Percentiles rank a stretch among this genome's conserved stretches.
phyloP scores from a whole-genome alignment of 2,329 filamentous ascomycete species.

The Trichoderma brevicompactum region DNA sequence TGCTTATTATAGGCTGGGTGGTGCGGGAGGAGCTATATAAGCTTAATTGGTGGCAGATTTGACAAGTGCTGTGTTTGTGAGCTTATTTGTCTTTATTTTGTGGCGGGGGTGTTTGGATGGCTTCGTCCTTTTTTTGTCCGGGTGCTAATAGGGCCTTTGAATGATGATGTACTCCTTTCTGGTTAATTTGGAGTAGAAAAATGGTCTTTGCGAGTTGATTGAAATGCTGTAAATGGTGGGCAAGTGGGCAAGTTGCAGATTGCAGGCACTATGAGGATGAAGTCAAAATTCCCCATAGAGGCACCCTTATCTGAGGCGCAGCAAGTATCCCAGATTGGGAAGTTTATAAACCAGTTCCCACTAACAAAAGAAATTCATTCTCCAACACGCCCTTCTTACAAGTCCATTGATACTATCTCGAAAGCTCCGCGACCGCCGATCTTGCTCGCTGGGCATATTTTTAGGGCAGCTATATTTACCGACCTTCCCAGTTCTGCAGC shows the following conservation, averaged over 20 bases:
- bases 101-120: neutral
- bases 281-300: neutral
- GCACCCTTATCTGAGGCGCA: neutral
- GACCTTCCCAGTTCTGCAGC: conserved; percentile 10
- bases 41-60: conserved; percentile 4
- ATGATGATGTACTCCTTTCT: too few species aligned
- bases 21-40: conserved; percentile 8
- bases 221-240: too few species aligned
- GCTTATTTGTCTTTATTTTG: neutral
- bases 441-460: neutral
- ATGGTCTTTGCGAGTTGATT: too few species aligned
- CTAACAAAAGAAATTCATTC: neutral
- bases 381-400: neutral
- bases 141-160: too few species aligned
- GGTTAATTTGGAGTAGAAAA: too few species aligned
- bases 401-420: neutral
- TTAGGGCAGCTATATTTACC: neutral
- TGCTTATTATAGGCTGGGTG: neutral
- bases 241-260: too few species aligned
- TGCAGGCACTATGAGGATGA: too few species aligned
- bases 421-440: neutral
- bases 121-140: neutral
- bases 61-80: neutral
- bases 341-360: neutral
- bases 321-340: neutral